Base-by-base conservation (phyloP, 495 filamentous ascomycete genomes). In the Penicillium antarcticum region DNA sequence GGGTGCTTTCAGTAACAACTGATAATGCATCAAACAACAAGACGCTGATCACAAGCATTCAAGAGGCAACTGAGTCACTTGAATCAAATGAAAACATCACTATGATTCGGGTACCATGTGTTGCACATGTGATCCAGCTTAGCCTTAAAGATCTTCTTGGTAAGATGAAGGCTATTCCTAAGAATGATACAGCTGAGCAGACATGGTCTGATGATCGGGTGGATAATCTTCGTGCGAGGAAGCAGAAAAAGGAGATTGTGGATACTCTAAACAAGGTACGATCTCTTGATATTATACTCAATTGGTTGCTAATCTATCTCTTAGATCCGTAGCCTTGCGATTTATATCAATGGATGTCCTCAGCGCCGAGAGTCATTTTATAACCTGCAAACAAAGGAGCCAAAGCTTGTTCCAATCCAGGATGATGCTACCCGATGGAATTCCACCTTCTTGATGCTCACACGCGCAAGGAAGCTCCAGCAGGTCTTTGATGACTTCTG, bases 21-120 rank as follows among this genome's bases (percentile, higher is more conserved):
- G 49, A 62, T 48, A 62, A 62, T 48, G 40, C 38, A 38, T 57
- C 42, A 16, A 63, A 63, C 21, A 61, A 64, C 17, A 38, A 45
- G 5, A 63, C 46, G n/a, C 12, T 63, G 9, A 18, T 52, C 10
- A 5, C 24, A 1, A 47, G 21, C 38, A 36, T 57, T n/a, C 18
- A 56, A 12, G 47, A 45, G 1, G 13, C 38, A 11, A 3, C 39
- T 2, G 1, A 58, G 31, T 32, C 44, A 14, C 45, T 54, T 19
- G 18, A 32, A 6, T 34, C 40, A 7, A 44, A 8, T 17, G 40
- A 56, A 23, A 17, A 33, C 4, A 8, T 16, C 1, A 31, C 14
- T 9, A 40, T 57, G 36, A 16, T 49, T 11, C 38, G 31, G 7
- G 38, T 58, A 12, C 48, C 48, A 24, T 59, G 35, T 37, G 35